phyloP scores from a whole-genome alignment of 2,329 filamentous ascomycete genomes.

The Ceratocystis destructans region DNA sequence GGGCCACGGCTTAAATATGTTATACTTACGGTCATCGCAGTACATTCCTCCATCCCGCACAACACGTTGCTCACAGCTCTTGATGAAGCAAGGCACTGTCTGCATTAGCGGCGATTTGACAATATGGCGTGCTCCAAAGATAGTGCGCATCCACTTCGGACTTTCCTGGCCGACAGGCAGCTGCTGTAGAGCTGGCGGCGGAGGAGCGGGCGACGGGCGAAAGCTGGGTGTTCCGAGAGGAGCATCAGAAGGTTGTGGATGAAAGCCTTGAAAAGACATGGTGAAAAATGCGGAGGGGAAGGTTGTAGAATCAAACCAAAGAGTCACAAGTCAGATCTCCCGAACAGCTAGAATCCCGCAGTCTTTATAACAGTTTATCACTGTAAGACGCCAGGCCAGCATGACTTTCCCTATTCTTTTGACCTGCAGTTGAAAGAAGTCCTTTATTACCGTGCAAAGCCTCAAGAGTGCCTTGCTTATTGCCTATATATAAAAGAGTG shows the following conservation, averaged over 20 bases:
- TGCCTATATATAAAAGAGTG: no score
- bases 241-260: background rate
- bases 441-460: background rate
- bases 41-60: slow-evolving; percentile 6
- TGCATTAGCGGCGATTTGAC: slow-evolving; percentile 8
- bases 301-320: background rate
- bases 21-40: slow-evolving; percentile 1
- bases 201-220: background rate
- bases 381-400: background rate
- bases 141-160: slow-evolving; percentile 9
- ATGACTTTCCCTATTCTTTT: background rate
- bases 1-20: background rate
- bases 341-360: background rate
- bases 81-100: slow-evolving; percentile 12
- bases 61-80: background rate
- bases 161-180: background rate
- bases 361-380: slow-evolving; percentile 2
- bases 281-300: background rate
- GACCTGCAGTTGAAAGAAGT: background rate
- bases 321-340: background rate
- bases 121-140: slow-evolving; percentile 13
- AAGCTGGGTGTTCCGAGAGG: background rate
- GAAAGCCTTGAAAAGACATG: background rate
- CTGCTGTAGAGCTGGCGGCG: background rate
- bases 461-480: no score